phyloP scores from a whole-genome alignment of 2,329 filamentous ascomycete species.

The Lizonia empirigonia region DNA sequence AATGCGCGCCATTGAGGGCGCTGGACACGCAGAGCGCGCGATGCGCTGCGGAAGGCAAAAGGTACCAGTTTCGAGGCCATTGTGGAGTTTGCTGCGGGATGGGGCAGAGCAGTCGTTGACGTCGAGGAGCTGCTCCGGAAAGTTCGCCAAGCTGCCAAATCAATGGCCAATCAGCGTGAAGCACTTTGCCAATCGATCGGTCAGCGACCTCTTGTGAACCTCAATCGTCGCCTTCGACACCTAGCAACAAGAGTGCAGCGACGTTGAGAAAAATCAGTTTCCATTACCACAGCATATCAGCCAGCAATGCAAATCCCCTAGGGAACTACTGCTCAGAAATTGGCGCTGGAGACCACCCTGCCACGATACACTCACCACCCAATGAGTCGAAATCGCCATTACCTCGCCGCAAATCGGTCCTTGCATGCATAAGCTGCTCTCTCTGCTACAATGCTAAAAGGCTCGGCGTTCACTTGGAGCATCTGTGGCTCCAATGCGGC shows the following conservation, averaged over 20 bases:
- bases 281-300: background rate
- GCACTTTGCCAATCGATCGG: conserved; percentile 25
- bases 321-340: background rate
- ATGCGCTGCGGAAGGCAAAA: conserved; percentile 71
- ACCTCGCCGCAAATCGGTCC: background rate
- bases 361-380: background rate
- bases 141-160: conserved; percentile 3
- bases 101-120: conserved; percentile 30
- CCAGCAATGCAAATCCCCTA: background rate
- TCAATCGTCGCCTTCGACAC: background rate
- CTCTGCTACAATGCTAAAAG: background rate
- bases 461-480: background rate
- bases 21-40: conserved; percentile 67
- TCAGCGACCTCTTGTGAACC: background rate
- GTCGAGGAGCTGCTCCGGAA: conserved; percentile 3
- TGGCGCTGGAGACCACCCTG: background rate
- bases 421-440: background rate
- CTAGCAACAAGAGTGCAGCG: background rate
- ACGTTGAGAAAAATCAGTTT: too few species aligned
- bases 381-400: background rate
- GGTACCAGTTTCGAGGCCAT: conserved; percentile 89
- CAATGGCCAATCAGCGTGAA: conserved; percentile 21
- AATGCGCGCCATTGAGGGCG: conserved; percentile 74
- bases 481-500: background rate
- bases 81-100: conserved; percentile 36